Conservation (phyloP, 257 asterid species). For the Paulownia fortunei region DNA sequence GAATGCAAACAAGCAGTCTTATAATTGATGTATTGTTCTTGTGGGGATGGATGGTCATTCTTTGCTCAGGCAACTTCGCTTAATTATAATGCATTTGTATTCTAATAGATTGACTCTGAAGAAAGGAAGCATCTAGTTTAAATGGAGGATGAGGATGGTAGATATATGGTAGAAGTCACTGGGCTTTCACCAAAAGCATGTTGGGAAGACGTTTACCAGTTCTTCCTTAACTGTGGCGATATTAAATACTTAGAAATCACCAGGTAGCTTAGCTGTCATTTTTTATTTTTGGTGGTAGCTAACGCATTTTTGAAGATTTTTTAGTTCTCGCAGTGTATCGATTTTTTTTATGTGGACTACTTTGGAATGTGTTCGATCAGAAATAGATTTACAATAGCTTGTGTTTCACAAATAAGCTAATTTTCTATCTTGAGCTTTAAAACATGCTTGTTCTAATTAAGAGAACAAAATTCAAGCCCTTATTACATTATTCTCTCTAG, state of each 20-base stretch:
- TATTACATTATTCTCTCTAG: neutral
- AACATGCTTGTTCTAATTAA: neutral
- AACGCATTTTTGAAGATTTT: neutral
- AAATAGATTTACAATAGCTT: neutral
- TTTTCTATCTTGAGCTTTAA: neutral
- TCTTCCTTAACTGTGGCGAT: conserved; percentile 67
- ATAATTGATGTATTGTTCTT: neutral
- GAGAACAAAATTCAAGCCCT: neutral
- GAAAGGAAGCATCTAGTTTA: conserved; percentile 11
- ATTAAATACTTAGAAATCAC: conserved; percentile 48
- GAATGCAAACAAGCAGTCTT: neutral
- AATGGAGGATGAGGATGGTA: conserved; percentile 37
- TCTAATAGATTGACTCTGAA: neutral
- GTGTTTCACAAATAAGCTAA: neutral
- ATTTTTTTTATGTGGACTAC: neutral
- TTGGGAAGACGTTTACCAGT: conserved; percentile 54
- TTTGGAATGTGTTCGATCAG: neutral
- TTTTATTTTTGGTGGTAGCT: neutral
- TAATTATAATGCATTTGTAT: neutral
- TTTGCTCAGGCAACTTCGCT: neutral
- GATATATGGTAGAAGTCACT: conserved; percentile 55
- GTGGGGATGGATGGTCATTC: neutral
- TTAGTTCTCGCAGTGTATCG: neutral
- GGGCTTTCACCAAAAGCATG: conserved; percentile 58
- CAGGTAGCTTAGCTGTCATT: conserved; percentile 38